Evolutionary conservation across 208 protist species (phyloP), one percentile per base, ranked within the genome.

Genomic region (Wallacemonas sp.): DNA sequence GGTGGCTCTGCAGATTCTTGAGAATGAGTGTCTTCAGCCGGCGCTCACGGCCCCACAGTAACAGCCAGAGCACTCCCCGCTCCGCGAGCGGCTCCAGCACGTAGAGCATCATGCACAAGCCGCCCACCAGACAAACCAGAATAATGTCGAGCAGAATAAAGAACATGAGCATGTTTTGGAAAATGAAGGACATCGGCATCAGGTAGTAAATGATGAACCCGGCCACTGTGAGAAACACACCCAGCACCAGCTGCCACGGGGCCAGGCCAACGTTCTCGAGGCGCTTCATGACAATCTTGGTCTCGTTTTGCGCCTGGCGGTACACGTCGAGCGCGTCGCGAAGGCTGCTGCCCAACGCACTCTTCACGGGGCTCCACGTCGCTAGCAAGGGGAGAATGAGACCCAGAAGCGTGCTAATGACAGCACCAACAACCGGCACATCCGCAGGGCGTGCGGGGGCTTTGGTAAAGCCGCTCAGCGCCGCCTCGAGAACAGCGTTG

Each of bases 201-300:
- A 98, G 13, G 69, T 98, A 99, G 84, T 98, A 98, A 0, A 98
- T 78, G 2, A 95, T 70, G 69, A 99, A 98, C 19, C 97, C 97
- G 19, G 85, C 65, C 0, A 92, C 44, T 1, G 98, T 80, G 30
- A 92, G 79, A 42, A 89, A 91, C 13, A 85, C 30, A 19, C 84
- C 78, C 12, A 98, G 48, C 17, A 76, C 36, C 22, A 87, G 73
- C 63, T 91, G 89, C 85, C 81, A 95, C 33, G 72, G 76, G 19
- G 65, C 70, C 36, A 98, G 60, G 5, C 96, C 96, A 39, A 98
- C 33, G 42, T 95, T 76, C 63, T 97, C 87, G 17, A 99, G 66
- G 34, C 83, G 85, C 22, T 87, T 75, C 63, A 97, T 88, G 38
- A 83, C 79, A 1, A 99, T 91, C 45, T 78, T 79, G 0, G 89